Evolutionary conservation across 805 yeast genomes (phyloP), one percentile per base, ranked within the genome.

Genomic region (Candida ortonii): DNA sequence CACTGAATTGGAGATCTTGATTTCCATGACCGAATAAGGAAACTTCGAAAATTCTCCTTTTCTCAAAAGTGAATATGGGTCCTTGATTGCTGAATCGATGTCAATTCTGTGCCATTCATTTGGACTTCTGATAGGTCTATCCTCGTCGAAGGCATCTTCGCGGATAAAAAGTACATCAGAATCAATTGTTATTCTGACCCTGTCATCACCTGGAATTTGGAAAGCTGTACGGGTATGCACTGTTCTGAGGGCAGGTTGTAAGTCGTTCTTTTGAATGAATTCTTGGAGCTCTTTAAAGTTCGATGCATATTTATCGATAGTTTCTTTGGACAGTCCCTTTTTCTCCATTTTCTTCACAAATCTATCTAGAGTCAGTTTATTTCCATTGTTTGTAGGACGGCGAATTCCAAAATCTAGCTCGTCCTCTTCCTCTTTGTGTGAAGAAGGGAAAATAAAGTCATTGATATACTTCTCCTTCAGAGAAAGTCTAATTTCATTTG

Each of bases 131-230:
- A 88, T 83, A 12, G 98, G 97, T 49, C 89, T 74, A 44, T 77
- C 79, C 28, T 70, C 63, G 59, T 89, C 96, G 54, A 90, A 83
- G 0, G 90, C 64, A 58, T 90, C 97, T 58, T 90, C 98, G 50
- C 97, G 77, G 42, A 90, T 80, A 55, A 85, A 89, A 33, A 80
- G 55, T 37, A 93, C 77, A 57, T 93, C 93, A 11, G 94, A 82
- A 62, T 90, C 97, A 44, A 90, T 85, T 27, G 85, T 80, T 41
- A 93, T 80, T 57, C 97, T 79, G 23, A 89, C 82, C 53, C 90
- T 76, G 58, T 89, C 94, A 58, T 93, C 97, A 39, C 97, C 97
- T 3, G 98, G 98, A 50, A 90, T 90, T 68, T 90, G 97, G 69
- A 93, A 90, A 3, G 97, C 97, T 5, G 96, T 85, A 61, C 97